phyloP scores from a whole-genome alignment of 106 monocot species.

The Platanthera zijinensis region DNA sequence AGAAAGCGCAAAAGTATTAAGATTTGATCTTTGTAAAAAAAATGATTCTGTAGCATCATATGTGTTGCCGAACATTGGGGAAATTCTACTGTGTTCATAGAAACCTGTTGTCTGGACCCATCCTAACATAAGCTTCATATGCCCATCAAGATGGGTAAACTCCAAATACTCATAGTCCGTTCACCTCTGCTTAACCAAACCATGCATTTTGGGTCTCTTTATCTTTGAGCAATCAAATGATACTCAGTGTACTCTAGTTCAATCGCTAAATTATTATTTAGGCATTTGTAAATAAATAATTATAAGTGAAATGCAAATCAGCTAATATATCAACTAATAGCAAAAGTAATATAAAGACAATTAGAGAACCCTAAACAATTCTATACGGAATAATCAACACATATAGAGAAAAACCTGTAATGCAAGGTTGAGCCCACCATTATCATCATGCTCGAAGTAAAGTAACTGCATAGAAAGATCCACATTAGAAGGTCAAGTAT shows the following conservation, averaged over 20 bases:
- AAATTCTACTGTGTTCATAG: too few relatives aligned
- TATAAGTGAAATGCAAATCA: too few relatives aligned
- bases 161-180: neutral
- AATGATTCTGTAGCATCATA: too few relatives aligned
- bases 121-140: neutral
- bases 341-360: neutral
- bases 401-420: conserved; percentile 55
- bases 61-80: too few relatives aligned
- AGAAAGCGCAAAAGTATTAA: too few relatives aligned
- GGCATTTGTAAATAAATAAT: too few relatives aligned
- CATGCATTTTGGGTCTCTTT: neutral
- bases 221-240: too few relatives aligned
- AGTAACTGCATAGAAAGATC: conserved; percentile 46
- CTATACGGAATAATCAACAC: neutral
- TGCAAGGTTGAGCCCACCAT: conserved; percentile 84
- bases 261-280: too few relatives aligned
- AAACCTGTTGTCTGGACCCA: too few relatives aligned
- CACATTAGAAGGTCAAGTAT: neutral
- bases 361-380: neutral
- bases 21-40: too few relatives aligned
- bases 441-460: conserved; percentile 90
- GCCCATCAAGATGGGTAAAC: neutral
- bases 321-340: too few relatives aligned
- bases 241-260: too few relatives aligned
- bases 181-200: neutral